Conservation (phyloP, 176 grass and related monocot genomes). For the Ampelocalamus luodianensis region DNA sequence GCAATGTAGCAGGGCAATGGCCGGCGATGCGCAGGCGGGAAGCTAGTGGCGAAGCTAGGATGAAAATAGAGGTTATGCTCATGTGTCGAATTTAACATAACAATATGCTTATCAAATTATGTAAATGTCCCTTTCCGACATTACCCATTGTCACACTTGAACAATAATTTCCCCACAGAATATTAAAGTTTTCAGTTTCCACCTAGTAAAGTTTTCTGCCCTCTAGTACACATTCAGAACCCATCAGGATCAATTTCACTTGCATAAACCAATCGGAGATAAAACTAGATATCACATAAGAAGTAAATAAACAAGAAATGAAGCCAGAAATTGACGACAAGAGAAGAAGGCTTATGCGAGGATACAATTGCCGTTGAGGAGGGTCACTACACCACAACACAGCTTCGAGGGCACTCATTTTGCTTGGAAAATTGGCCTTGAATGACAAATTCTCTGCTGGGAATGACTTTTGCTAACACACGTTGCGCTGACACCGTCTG, state of each 20-base stretch:
- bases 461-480: no score
- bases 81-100: no score
- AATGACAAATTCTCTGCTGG: no score
- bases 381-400: no score
- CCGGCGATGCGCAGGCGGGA: no score
- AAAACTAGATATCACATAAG: background rate
- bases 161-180: background rate
- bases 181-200: background rate
- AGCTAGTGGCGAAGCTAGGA: no score
- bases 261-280: background rate
- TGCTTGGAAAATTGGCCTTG: no score
- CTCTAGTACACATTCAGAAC: background rate
- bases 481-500: no score
- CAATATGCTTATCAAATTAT: background rate
- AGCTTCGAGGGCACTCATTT: no score
- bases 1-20: no score
- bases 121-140: background rate
- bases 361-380: conserved; percentile 92
- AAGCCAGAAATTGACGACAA: background rate
- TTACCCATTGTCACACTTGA: background rate
- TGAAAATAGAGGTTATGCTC: no score
- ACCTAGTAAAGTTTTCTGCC: background rate
- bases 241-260: background rate
- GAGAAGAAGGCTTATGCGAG: conserved; percentile 58
- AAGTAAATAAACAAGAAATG: background rate